A percentile compares a stretch with the other conserved stretches of the same genome.
Evolutionary conservation across 495 filamentous ascomycete species (phyloP).

Genomic region (Trichoderma orchidacearum): DNA sequence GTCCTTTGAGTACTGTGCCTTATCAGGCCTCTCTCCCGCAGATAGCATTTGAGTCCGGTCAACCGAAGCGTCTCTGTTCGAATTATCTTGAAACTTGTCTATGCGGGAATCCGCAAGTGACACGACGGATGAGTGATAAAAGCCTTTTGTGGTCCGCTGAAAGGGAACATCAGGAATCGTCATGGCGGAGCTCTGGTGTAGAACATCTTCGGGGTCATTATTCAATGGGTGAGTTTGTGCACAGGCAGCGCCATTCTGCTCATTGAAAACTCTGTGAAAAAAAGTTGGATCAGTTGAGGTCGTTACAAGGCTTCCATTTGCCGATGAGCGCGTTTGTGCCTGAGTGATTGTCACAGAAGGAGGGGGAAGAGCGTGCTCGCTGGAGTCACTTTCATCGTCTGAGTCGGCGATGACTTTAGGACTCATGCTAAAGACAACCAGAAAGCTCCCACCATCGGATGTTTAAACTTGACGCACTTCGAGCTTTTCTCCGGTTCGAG

Average conservation of each 20-base stretch:
- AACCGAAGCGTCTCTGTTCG: not conserved
- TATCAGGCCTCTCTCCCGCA: not conserved
- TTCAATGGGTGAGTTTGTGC: not conserved
- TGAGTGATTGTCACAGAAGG: not conserved
- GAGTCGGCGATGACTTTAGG: not conserved
- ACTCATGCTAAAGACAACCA: not conserved
- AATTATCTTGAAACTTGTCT: not conserved
- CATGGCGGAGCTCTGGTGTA: not conserved
- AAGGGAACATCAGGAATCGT: not conserved
- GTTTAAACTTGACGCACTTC: not conserved
- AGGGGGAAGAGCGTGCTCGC: not conserved
- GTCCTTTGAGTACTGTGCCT: not conserved
- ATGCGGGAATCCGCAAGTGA: not conserved
- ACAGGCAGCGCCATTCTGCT: not conserved
- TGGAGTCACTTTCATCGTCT: conserved; percentile 1
- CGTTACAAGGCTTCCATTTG: not conserved
- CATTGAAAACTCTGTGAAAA: not conserved
- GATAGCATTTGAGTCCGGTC: not conserved
- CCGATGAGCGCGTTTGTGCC: not conserved
- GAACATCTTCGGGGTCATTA: not conserved
- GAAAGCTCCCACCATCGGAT: not conserved
- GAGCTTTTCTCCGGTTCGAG: not conserved
- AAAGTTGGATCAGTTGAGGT: not conserved
- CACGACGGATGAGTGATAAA: not conserved
- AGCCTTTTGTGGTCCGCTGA: not conserved